These are phyloP conservation scores for Trametes pubescens DNA, from an alignment of 1,284 basidiomycete species.

Conservation along the genomic window DNA sequence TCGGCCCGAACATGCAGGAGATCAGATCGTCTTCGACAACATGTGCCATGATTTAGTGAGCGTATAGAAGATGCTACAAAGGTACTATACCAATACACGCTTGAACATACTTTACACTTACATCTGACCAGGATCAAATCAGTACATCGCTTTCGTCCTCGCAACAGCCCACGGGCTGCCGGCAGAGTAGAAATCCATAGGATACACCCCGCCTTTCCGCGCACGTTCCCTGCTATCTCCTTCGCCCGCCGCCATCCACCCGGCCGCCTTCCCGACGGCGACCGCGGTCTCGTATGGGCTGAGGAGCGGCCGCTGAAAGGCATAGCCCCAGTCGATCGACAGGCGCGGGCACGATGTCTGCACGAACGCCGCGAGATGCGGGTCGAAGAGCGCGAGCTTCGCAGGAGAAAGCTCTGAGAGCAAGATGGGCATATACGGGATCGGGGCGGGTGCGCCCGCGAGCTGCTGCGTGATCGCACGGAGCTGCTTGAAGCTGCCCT, in stretches of 20 bases:
- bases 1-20: no score
- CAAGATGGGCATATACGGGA: slow-evolving; percentile 89
- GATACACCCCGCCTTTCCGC: slow-evolving; percentile 64
- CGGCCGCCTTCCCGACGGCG: slow-evolving; percentile 75
- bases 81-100: slow-evolving; percentile 11
- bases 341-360: slow-evolving; percentile 96
- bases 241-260: slow-evolving; percentile 65
- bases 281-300: slow-evolving; percentile 96
- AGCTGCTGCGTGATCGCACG: slow-evolving; percentile 83
- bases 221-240: slow-evolving; percentile 40
- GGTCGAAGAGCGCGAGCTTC: slow-evolving; percentile 87
- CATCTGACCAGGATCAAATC: slow-evolving; percentile 7
- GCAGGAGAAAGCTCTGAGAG: slow-evolving; percentile 96
- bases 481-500: slow-evolving; percentile 92
- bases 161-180: slow-evolving; percentile 79
- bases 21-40: no score
- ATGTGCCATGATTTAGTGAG: background rate
- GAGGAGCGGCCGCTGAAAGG: slow-evolving; percentile 89
- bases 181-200: slow-evolving; percentile 96
- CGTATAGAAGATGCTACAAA: background rate
- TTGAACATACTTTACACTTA: background rate
- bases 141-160: slow-evolving; percentile 52
- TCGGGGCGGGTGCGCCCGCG: slow-evolving; percentile 55
- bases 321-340: slow-evolving; percentile 99
- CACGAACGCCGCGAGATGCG: slow-evolving; percentile 87